Evolutionary conservation across 2,329 filamentous ascomycete species (phyloP), one percentile per base, ranked within the genome.

Genomic region (Ophioceras dolichostomum): DNA sequence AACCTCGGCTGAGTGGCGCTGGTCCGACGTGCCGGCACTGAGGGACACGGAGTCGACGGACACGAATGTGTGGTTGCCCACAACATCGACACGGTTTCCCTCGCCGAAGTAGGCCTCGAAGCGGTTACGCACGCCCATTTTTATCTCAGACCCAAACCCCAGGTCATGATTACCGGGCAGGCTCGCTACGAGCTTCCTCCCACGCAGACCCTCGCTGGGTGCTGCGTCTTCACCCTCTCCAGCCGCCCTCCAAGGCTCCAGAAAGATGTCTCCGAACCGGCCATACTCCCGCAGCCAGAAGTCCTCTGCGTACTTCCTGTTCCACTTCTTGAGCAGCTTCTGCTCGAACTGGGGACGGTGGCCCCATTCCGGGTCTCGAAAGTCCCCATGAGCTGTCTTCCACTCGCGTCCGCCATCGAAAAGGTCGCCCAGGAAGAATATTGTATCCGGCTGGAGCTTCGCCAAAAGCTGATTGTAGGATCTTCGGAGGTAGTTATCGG

Each of bases 331-430:
- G 1, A 84, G 55, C 43, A 64, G 62, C 30, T 63, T 61, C 45
- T 65, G 56, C 52, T 80, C 75, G 27, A 62, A 54, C 6, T 60
- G 58, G 2, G 73, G 70, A 16, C 68, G 60, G 29, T 67, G 63
- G 4, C 58, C 61, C 75, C 75, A 79, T 43, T 64, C 62, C 1
- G 73, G 72, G 44, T 80, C 76, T 18, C 67, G 59, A 37, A 75
- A 76, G 32, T 67, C 57, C 31, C 73, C 79, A 18, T 67, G 67
- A 3, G 59, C 63, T 10, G 88, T 89, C 47, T 79, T 82, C 91
- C 91, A 98, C 64, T 98, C 91, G 47, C 91, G 74, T 8, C 91
- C 91, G 4, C 91, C 91, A 53, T 98, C 91, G 50, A 98, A 95
- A 1, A 98, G 64, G 53, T 98, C 91, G 7, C 91, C 91, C 0